A percentile compares a stretch with the other conserved stretches of the same genome.
Conservation (phyloP, 441 rosid species). For the Gossypium aridum region DNA sequence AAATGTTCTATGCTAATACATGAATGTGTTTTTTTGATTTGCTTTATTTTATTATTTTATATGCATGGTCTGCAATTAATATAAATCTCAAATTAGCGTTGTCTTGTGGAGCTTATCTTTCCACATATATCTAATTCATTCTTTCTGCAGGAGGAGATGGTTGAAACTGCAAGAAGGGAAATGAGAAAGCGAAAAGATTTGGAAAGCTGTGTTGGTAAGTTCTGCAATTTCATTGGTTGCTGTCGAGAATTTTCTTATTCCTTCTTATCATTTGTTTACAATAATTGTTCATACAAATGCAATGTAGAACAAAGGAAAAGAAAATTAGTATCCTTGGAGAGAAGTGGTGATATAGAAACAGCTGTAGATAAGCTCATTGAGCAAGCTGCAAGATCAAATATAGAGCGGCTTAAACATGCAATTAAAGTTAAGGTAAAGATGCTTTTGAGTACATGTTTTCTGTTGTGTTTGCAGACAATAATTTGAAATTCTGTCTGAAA, state of each 20-base stretch:
- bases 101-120: not conserved
- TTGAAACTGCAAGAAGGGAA: slow-evolving; percentile 29
- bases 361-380: slow-evolving; percentile 55
- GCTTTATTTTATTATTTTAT: not conserved
- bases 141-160: slow-evolving; percentile 59
- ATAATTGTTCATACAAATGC: not conserved
- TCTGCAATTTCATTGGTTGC: slow-evolving; percentile 4
- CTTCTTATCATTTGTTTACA: not conserved
- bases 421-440: slow-evolving; percentile 50
- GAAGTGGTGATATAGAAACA: slow-evolving; percentile 58
- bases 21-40: not conserved
- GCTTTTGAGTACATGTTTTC: not conserved
- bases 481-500: not conserved
- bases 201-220: slow-evolving; percentile 49
- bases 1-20: not conserved
- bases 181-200: slow-evolving; percentile 50
- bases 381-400: slow-evolving; percentile 47
- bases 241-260: not conserved
- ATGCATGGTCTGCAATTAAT: slow-evolving; percentile 2
- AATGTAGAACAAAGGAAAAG: slow-evolving; percentile 61
- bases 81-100: slow-evolving; percentile 3
- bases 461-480: not conserved
- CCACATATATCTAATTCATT: not conserved
- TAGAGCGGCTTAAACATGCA: slow-evolving; percentile 43
- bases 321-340: slow-evolving; percentile 54